Percentiles rank a stretch among this genome's conserved stretches.
Conservation (phyloP, 805 yeast genomes). For the Jamesozyma rosinii region DNA sequence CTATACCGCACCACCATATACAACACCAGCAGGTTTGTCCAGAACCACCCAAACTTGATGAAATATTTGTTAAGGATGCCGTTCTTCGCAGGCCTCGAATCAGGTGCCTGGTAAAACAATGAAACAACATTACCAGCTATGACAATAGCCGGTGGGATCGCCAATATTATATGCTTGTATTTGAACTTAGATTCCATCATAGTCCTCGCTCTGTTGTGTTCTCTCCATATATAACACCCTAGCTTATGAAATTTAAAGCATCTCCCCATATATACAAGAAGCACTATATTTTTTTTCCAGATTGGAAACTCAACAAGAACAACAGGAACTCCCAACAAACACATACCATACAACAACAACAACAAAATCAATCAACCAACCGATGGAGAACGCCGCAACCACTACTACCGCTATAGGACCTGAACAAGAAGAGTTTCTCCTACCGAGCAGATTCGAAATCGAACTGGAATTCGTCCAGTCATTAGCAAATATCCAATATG, state of each 20-base stretch:
- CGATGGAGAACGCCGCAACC: neutral
- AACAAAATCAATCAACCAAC: too few species aligned
- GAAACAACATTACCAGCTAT: neutral
- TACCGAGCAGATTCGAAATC: conserved; percentile 44
- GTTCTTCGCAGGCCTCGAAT: conserved; percentile 36
- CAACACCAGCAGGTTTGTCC: conserved; percentile 49
- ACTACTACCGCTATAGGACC: neutral
- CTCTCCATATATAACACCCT: too few species aligned
- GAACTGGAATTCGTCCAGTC: conserved; percentile 74
- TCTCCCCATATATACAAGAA: too few species aligned
- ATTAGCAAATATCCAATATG: conserved; percentile 78
- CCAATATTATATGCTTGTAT: conserved; percentile 11
- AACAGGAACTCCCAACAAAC: too few species aligned
- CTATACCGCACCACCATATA: conserved; percentile 16
- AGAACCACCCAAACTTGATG: conserved; percentile 88
- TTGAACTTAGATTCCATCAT: neutral
- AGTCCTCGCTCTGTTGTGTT: too few species aligned
- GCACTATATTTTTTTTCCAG: too few species aligned
- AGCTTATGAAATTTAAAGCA: too few species aligned
- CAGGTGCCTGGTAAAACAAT: neutral
- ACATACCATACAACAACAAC: too few species aligned
- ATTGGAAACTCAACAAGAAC: too few species aligned
- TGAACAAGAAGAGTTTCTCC: neutral
- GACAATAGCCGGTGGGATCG: neutral
- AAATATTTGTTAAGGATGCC: conserved; percentile 62